A percentile compares a stretch with the other conserved stretches of the same genome.
Conservation (phyloP, 1,284 basidiomycete genomes). For the Chalciporus piperatoides region DNA sequence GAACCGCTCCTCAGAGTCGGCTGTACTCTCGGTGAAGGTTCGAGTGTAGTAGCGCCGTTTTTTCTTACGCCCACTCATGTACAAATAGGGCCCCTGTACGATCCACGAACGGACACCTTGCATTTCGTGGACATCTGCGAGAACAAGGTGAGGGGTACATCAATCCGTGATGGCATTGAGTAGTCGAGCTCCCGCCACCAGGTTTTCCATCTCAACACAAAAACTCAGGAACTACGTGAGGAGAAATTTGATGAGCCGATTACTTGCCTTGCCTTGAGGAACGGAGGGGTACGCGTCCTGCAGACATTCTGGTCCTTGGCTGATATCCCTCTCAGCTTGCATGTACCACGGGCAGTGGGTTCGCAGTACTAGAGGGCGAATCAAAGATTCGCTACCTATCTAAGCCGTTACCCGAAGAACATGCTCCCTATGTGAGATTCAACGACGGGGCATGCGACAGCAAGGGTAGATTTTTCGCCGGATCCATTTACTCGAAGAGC, state of each 20-base stretch:
- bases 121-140: conserved; percentile 68
- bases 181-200: conserved; percentile 8
- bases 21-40: conserved; percentile 67
- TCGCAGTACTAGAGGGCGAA: conserved; percentile 17
- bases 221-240: conserved; percentile 10
- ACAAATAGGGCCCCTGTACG: conserved; percentile 56
- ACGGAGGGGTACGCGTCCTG: neutral
- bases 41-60: conserved; percentile 7
- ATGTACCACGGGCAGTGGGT: conserved; percentile 22
- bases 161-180: conserved; percentile 32
- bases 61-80: conserved; percentile 6
- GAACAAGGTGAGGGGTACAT: conserved; percentile 43
- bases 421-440: conserved; percentile 50
- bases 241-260: conserved; percentile 27
- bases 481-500: conserved; percentile 52
- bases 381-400: conserved; percentile 30
- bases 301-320: neutral
- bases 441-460: conserved; percentile 69
- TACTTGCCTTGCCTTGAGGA: conserved; percentile 23
- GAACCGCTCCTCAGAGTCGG: conserved; percentile 51
- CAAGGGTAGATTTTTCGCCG: conserved; percentile 61
- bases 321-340: conserved; percentile 12
- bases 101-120: conserved; percentile 46
- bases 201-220: conserved; percentile 24
- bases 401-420: conserved; percentile 45